Evolutionary conservation across 768 basidiomycete genomes (phyloP), one percentile per base, ranked within the genome.

Genomic region (Phlegmacium glaucopus): DNA sequence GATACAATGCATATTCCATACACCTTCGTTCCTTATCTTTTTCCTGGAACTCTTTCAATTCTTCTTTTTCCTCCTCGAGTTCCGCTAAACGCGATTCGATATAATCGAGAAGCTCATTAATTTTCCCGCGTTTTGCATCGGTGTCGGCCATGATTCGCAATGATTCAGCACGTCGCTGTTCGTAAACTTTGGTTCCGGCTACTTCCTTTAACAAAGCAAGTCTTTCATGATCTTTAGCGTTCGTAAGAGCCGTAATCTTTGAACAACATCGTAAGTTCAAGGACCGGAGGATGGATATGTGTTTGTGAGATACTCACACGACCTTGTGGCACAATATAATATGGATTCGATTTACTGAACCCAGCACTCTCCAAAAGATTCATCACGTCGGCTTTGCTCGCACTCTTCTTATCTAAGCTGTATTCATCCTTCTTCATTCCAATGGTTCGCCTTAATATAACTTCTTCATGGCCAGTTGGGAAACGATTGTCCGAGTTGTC

Each of bases 401-500:
- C 87, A 52, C 87, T 92, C 72, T 97, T 98, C 72, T 88, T 87
- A 68, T 99, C 95, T 25, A 98, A 74, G 53, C 89, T 90, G 70
- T 98, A 99, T 70, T 98, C 96, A 61, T 98, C 96, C 70, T 98
- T 99, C 77, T 99, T 98, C 36, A 94, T 64, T 42, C 96, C 96
- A 47, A 99, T 97, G 2, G 96, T 98, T 26, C 96, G 80, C 10
- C 96, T 81, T 4, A 99, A 75, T 26, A 90, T 81, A 37, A 96
- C 80, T 52, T 94, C 91, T 1, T 90, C 85, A 44, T 88, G 82
- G 10, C 87, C 86, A 13, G 94, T 98, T 1, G 94, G 94, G 64
- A 99, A 97, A 2, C 96, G 83, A 51, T 87, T 87, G 66, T 96
- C 94, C 3, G 84, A 76, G 66, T 96, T 98, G 72, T 97, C 95